Evolutionary conservation across 139 green algal genomes (phyloP), one percentile per base, ranked within the genome.

Genomic region (Auxenochlorella pyrenoidosa): DNA sequence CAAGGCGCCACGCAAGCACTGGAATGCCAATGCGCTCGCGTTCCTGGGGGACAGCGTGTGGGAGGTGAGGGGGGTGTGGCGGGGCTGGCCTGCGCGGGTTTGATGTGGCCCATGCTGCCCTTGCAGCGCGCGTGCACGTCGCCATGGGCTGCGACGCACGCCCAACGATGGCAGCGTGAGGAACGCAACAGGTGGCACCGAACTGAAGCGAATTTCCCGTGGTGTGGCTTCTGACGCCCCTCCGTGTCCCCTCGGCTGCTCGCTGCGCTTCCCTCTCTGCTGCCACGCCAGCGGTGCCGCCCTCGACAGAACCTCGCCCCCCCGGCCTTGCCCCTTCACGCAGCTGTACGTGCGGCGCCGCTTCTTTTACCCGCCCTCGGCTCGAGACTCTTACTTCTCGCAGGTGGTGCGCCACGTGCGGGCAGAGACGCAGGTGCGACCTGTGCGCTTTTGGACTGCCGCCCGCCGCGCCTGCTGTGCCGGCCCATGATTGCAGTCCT

Each of bases 1-100:
- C 38, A 90, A 88, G n/a, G n/a, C 60, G 6, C 79, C 91, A 2
- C 51, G 85, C 19, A 80, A 75, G 41, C 84, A 82, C 32, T 94
- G 88, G 88, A 96, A 94, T 65, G 88, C 93, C 3, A 81, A 86
- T 21, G 77, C 92, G 12, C 79, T 96, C 26, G 91, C 93, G 5
- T 96, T 90, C 59, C 38, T 96, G 5, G 93, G 93, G 6, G 93
- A 95, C 76, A 81, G 76, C 15, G 93, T 96, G 2, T 95, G 94
- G 88, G 93, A 95, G 84, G 85, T 91, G n/a, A 60, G 80, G 8
- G 38, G 36, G 77, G 51, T 0, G 18, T 70, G 51, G 58, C 40
- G 41, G 34, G 75, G 38, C 75, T 43, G 44, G 44, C 18, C 54
- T 63, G 47, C 12, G 47, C 18, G 16, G 54, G 54, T 22, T 63